These are phyloP conservation scores for Thymus mandschuricus DNA, from an alignment of 257 asterid genomes.

Conservation along the genomic window DNA sequence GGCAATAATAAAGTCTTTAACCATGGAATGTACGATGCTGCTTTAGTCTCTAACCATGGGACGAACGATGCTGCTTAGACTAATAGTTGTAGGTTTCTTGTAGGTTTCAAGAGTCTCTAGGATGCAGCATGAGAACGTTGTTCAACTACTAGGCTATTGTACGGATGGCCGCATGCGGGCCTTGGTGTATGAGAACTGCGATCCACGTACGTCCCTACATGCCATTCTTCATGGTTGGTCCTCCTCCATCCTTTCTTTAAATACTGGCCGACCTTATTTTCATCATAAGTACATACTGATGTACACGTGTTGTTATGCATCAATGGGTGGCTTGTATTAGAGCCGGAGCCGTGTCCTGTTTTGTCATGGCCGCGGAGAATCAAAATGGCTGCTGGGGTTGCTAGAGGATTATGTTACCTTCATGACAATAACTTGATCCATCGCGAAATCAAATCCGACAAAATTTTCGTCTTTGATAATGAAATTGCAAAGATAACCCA, in stretches of 20 bases:
- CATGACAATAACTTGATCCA: background rate
- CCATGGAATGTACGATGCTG: too few relatives aligned
- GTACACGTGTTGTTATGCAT: background rate
- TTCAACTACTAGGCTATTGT: constrained; percentile 59
- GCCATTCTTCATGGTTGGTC: constrained; percentile 59
- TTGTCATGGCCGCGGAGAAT: background rate
- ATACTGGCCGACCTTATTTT: too few relatives aligned
- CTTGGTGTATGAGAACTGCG: constrained; percentile 51
- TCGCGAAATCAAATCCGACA: background rate
- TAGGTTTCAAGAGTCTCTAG: constrained; percentile 62
- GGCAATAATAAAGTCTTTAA: background rate
- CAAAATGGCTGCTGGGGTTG: background rate
- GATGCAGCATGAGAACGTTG: constrained; percentile 54
- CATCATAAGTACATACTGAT: too few relatives aligned
- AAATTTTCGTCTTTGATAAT: background rate
- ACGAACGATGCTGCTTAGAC: too few relatives aligned
- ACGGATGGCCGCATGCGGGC: constrained; percentile 50
- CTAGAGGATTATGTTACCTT: background rate
- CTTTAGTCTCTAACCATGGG: too few relatives aligned
- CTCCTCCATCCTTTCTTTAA: too few relatives aligned
- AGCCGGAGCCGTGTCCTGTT: background rate
- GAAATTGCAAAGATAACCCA: background rate
- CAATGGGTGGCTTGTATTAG: background rate
- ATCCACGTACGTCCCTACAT: constrained; percentile 60
- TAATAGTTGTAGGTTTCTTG: background rate